Base-by-base conservation (phyloP, 768 basidiomycete species). In the Russula lepida region DNA sequence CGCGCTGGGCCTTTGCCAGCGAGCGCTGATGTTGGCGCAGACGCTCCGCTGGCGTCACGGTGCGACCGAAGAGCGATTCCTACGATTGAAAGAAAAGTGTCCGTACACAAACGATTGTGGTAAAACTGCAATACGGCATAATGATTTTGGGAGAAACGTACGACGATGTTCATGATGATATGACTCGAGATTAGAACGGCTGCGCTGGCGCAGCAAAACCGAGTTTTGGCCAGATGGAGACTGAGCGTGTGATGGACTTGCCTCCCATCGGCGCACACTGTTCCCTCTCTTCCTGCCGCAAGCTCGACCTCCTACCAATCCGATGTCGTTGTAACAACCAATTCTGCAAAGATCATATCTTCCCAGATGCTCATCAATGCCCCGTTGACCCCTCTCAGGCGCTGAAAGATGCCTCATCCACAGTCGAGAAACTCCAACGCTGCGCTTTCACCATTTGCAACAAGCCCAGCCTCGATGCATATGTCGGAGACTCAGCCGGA, bases 11-110 rank as follows among this genome's bases (percentile, higher is more conserved):
- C 73, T 98, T 98, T 37, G 92, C 88, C 65, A 98, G 84, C 3
- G 93, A 84, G 37, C 95, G 88, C 73, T 99, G 97, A 73, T 99
- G 95, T 74, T 98, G 92, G 58, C 95, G 87, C 64, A 99, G 81
- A 59, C 94, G 86, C 75, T 99, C 97, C 27, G 95, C 95, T 19
- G 97, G 97, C 19, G 95, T 98, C 30, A 97, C 83, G 1, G 91
- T 86, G 50, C 92, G 86, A 11, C 95, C 95, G 72, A 98, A 98
- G 46, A 98, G 85, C 0, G 90, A 85, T 79, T 98, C 95, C 94
- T 98, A 53, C n/a, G 59, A 2, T 56, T 15, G 49, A 35, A 35
- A 35, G 35, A 35, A 35, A 35, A 1, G 0, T 5, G 15, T 37
- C 41, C 1, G 6, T 41, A 19, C 44, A 35, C 33, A 37, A 15